phyloP scores from a whole-genome alignment of 129 eudicot genomes.

The Calendula officinalis region DNA sequence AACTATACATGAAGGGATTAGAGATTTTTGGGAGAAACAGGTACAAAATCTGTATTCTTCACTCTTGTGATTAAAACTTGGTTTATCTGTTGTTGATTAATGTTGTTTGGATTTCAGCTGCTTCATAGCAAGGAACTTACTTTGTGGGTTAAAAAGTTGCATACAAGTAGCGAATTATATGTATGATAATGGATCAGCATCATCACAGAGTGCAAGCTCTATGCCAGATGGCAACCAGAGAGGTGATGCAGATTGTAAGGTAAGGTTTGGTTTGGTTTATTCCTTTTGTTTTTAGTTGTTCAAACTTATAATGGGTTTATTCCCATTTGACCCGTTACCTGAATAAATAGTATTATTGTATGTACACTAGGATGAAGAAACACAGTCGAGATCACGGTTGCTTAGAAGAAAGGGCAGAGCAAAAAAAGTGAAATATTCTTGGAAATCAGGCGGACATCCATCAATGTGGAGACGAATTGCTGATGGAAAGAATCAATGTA shows the following conservation, averaged over 20 bases:
- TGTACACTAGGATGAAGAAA: constrained; percentile 53
- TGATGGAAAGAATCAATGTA: constrained; percentile 71
- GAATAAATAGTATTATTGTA: not conserved
- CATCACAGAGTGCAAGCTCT: constrained; percentile 41
- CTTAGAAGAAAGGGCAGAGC: constrained; percentile 80
- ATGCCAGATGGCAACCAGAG: constrained; percentile 43
- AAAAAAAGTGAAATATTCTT: constrained; percentile 73
- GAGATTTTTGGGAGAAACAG: constrained; percentile 97
- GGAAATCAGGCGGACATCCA: constrained; percentile 96
- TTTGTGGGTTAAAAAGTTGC: constrained; percentile 90
- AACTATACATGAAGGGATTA: constrained; percentile 75
- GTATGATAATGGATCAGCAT: constrained; percentile 57
- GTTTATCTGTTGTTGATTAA: constrained; percentile 8
- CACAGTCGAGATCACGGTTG: constrained; percentile 58
- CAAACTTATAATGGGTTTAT: not conserved
- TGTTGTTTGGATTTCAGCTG: constrained; percentile 54
- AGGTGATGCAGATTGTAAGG: constrained; percentile 52
- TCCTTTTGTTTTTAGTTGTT: not conserved
- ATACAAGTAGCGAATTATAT: constrained; percentile 72
- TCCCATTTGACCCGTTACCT: too few species aligned
- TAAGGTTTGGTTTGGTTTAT: constrained; percentile 52
- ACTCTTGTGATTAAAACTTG: not conserved
- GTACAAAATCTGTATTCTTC: constrained; percentile 30
- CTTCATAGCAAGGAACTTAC: constrained; percentile 83
- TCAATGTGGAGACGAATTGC: constrained; percentile 83